Evolutionary conservation across 768 basidiomycete genomes (phyloP).

Genomic region (Phaffia tasmanica): DNA sequence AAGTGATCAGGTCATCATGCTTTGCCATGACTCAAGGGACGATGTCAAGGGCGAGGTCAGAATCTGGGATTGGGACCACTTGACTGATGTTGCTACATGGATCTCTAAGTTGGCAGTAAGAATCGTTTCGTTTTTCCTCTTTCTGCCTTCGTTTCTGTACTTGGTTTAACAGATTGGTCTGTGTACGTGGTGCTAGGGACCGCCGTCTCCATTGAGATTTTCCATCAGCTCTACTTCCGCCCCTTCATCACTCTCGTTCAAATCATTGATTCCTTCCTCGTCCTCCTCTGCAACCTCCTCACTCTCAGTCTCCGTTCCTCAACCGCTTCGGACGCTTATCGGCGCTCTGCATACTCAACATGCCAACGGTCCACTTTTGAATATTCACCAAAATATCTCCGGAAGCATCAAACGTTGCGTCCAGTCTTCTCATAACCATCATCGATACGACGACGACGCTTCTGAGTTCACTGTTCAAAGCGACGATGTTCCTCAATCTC

Average conservation of each 20-base stretch:
- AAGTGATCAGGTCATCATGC: not conserved
- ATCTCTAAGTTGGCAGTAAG: not conserved
- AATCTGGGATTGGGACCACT: conserved; percentile 7
- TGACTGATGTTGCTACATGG: conserved; percentile 8
- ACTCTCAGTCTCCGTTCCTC: too few species aligned
- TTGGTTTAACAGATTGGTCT: not conserved
- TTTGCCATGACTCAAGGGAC: not conserved
- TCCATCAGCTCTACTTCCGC: not conserved
- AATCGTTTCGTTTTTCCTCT: not conserved
- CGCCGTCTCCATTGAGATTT: not conserved
- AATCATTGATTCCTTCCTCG: not conserved
- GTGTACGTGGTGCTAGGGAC: not conserved
- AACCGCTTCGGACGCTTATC: too few species aligned
- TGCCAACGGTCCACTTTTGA: too few species aligned
- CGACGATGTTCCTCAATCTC: too few species aligned
- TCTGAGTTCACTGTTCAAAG: too few species aligned
- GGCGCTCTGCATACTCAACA: too few species aligned
- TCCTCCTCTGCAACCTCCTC: too few species aligned
- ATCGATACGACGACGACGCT: too few species aligned
- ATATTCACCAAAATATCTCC: too few species aligned
- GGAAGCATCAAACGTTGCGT: too few species aligned
- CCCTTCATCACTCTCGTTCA: not conserved
- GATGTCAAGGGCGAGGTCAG: conserved; percentile 4
- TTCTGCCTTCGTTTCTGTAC: too few species aligned
- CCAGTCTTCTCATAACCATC: too few species aligned